Evolutionary conservation across 139 green algal species (phyloP).

Genomic region (Tetradesmus lagerheimii): DNA sequence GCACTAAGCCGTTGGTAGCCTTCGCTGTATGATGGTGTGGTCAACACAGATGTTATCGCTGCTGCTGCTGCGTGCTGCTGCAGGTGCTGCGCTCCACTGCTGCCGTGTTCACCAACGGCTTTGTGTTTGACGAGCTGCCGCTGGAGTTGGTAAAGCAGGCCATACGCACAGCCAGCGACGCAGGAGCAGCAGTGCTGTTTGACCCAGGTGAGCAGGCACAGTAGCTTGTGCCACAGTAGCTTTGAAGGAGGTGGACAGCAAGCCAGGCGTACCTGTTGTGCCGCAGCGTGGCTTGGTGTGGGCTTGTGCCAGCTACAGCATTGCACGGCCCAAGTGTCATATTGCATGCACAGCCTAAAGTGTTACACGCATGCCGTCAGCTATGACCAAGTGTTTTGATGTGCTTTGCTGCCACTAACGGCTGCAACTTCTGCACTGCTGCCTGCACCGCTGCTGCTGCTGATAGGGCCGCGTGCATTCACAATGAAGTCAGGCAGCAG

Average conservation of each 20-base stretch:
- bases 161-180: conserved; percentile 56
- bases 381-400: no score
- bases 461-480: conserved; percentile 77
- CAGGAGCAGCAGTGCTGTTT: conserved; percentile 90
- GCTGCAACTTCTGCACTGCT: not conserved
- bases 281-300: not conserved
- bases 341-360: no score
- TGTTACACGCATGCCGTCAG: no score
- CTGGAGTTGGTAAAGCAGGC: conserved; percentile 69
- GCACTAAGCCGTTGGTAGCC: no score
- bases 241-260: not conserved
- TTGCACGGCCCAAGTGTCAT: no score
- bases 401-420: no score
- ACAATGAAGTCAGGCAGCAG: conserved; percentile 72
- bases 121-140: conserved; percentile 95
- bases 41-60: no score
- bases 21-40: no score
- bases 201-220: conserved; percentile 83
- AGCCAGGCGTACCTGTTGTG: not conserved
- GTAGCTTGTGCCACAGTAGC: not conserved
- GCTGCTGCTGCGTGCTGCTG: not conserved
- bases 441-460: not conserved
- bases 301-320: not conserved
- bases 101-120: conserved; percentile 84
- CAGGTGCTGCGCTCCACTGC: conserved; percentile 47